These are phyloP conservation scores for Kwoniella sp. DNA, from an alignment of 768 basidiomycete genomes.

Conservation along the genomic window DNA sequence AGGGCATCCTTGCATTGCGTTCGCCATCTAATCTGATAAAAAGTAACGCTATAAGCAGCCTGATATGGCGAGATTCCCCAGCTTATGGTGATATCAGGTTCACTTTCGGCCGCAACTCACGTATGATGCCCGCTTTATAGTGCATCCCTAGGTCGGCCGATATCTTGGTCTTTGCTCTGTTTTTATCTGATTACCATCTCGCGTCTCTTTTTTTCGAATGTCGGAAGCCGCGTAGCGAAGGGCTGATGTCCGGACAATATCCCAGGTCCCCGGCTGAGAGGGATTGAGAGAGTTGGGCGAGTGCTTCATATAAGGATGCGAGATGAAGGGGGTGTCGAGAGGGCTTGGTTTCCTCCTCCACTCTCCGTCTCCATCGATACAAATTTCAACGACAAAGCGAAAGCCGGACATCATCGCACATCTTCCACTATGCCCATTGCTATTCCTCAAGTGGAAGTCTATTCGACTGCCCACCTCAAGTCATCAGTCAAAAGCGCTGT, in stretches of 20 bases:
- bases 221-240: no score
- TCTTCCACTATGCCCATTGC: conserved; percentile 14
- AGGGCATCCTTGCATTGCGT: no score
- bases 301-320: not conserved
- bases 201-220: not conserved
- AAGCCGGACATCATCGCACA: no score
- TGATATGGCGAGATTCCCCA: no score
- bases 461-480: not conserved
- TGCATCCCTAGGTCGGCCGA: not conserved
- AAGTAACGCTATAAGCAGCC: no score
- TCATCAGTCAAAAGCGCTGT: not conserved
- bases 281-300: not conserved
- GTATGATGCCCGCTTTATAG: not conserved
- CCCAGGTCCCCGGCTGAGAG: no score
- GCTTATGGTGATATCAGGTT: not conserved
- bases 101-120: not conserved
- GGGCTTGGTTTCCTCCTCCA: not conserved
- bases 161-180: not conserved
- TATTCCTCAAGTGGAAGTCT: not conserved
- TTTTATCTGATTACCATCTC: not conserved
- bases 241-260: no score
- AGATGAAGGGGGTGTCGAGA: not conserved
- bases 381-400: no score
- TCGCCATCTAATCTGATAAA: not conserved
- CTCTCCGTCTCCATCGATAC: not conserved